These are phyloP conservation scores for Clarireedia monteithiana DNA, from an alignment of 2,329 filamentous ascomycete species.

Conservation along the genomic window DNA sequence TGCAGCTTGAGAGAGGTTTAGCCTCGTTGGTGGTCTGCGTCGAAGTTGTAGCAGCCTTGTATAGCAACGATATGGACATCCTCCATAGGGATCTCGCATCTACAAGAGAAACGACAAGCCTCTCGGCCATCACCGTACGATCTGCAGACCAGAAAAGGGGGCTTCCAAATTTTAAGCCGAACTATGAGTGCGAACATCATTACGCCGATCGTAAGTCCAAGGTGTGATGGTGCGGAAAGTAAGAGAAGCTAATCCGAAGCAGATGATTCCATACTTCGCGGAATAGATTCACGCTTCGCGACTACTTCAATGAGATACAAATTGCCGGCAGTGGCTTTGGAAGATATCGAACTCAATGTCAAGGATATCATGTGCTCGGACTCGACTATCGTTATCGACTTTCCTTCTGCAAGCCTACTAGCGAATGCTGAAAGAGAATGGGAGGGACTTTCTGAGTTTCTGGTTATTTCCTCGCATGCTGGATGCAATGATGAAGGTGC, in stretches of 20 bases:
- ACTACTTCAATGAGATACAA: slow-evolving; percentile 16
- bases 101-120: background rate
- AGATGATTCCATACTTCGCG: slow-evolving; percentile 9
- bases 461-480: slow-evolving; percentile 7
- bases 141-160: slow-evolving; percentile 2
- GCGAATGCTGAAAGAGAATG: background rate
- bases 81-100: background rate
- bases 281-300: slow-evolving; percentile 9
- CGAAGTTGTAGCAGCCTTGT: background rate
- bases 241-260: background rate
- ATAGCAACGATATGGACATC: background rate
- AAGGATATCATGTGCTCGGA: slow-evolving; percentile 10
- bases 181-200: slow-evolving; percentile 11
- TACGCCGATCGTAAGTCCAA: slow-evolving; percentile 14
- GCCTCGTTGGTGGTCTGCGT: background rate
- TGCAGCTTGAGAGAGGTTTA: background rate
- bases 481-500: background rate
- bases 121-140: slow-evolving; percentile 5
- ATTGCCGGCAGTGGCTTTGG: slow-evolving; percentile 13
- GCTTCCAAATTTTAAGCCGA: slow-evolving; percentile 5
- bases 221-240: background rate
- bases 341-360: slow-evolving; percentile 14
- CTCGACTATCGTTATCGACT: slow-evolving; percentile 6
- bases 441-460: background rate
- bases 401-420: background rate